Evolutionary conservation across 805 yeast species (phyloP).

Genomic region (Ogataea haglerorum): DNA sequence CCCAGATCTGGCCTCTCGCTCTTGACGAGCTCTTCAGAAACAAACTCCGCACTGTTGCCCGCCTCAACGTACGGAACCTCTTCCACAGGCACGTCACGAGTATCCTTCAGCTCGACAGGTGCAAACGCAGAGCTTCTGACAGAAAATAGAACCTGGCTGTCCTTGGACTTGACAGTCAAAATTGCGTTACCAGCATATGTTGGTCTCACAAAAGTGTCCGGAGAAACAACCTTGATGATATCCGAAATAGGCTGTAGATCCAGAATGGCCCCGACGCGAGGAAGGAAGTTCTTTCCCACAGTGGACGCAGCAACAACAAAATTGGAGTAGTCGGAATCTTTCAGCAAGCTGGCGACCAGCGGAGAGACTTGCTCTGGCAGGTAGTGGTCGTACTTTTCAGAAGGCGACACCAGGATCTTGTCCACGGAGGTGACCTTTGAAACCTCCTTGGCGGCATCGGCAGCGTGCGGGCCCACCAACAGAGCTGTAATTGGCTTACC

Average conservation of each 20-base stretch:
- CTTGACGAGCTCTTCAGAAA: constrained; percentile 67
- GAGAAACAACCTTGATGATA: constrained; percentile 60
- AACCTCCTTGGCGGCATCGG: constrained; percentile 47
- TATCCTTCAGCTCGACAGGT: constrained; percentile 33
- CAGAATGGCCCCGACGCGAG: constrained; percentile 79
- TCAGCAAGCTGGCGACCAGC: constrained; percentile 48
- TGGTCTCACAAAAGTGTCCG: constrained; percentile 82
- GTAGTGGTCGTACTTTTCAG: constrained; percentile 58
- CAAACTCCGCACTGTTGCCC: constrained; percentile 53
- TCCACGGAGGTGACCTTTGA: constrained; percentile 50
- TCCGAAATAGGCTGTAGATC: constrained; percentile 90
- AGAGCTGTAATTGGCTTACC: constrained; percentile 81
- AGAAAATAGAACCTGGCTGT: constrained; percentile 65
- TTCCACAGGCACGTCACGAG: constrained; percentile 42
- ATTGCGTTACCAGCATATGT: constrained; percentile 95
- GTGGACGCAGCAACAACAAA: constrained; percentile 81
- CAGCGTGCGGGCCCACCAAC: constrained; percentile 61
- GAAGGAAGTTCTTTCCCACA: constrained; percentile 80
- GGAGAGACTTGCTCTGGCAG: constrained; percentile 83
- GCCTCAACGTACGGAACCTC: constrained; percentile 41
- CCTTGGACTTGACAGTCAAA: constrained; percentile 72
- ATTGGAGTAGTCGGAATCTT: constrained; percentile 53
- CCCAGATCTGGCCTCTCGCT: constrained; percentile 90
- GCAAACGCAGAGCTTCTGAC: constrained; percentile 82
- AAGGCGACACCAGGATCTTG: constrained; percentile 57